Evolutionary conservation across 75 land plant genomes (phyloP).

Genomic region (Pinus albicaulis): DNA sequence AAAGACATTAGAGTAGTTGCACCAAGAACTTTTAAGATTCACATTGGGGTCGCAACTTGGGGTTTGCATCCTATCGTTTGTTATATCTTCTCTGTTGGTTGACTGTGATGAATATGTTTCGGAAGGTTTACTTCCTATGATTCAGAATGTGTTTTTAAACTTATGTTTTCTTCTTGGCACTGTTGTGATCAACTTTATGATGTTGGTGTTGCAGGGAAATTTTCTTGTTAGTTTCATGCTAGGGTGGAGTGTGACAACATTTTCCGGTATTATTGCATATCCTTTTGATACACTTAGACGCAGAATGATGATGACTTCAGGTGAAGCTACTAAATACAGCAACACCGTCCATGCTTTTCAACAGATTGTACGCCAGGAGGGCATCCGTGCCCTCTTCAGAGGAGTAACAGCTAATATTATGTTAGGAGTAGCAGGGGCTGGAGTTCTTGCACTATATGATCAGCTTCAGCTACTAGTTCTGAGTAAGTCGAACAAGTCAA

Average conservation of each 20-base stretch:
- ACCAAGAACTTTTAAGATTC: not conserved
- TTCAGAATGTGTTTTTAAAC: not conserved
- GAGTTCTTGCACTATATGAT: constrained; percentile 84
- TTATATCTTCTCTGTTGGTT: not conserved
- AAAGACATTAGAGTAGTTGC: not conserved
- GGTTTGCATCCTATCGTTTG: not conserved
- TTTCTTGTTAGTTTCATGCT: constrained; percentile 73
- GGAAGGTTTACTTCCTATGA: not conserved
- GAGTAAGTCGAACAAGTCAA: not conserved
- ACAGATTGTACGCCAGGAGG: constrained; percentile 62
- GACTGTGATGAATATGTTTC: not conserved
- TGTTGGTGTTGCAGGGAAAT: constrained; percentile 52
- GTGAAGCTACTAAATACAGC: constrained; percentile 57
- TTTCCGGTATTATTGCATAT: constrained; percentile 69
- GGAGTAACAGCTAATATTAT: constrained; percentile 83
- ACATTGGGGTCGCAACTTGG: not conserved
- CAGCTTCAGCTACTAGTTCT: constrained; percentile 29
- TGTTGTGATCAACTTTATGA: constrained; percentile 5
- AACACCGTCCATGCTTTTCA: constrained; percentile 53
- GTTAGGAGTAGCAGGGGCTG: constrained; percentile 81
- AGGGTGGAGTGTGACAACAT: constrained; percentile 76
- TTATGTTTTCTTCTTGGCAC: constrained; percentile 4
- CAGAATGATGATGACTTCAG: constrained; percentile 91
- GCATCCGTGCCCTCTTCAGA: constrained; percentile 46
- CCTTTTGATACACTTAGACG: constrained; percentile 79